Percentiles rank a stretch among this genome's conserved stretches.
phyloP scores from a whole-genome alignment of 768 basidiomycete species.

The Amanita phalloides region DNA sequence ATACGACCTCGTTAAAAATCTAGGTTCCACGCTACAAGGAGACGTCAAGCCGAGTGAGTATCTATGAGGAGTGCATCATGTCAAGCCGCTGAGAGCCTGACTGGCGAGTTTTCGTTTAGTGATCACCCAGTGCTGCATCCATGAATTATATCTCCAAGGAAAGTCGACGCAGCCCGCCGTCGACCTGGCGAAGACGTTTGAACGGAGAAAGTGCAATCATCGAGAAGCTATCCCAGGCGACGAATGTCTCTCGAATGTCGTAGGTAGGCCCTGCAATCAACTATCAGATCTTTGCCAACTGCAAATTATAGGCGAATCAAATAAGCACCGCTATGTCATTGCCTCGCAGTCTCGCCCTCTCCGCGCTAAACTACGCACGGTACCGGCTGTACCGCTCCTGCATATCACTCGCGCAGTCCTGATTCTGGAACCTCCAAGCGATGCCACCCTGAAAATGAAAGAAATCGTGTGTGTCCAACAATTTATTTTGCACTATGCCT shows the following conservation, averaged over 20 bases:
- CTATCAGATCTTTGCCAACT: not conserved
- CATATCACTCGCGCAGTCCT: constrained; percentile 90
- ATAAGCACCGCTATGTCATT: constrained; percentile 89
- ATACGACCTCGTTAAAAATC: constrained; percentile 67
- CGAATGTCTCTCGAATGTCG: constrained; percentile 71
- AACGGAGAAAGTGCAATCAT: constrained; percentile 93
- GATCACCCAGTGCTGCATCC: constrained; percentile 98
- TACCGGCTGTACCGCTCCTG: constrained; percentile 83
- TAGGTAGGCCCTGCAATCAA: constrained; percentile 43
- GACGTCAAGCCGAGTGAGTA: constrained; percentile 84
- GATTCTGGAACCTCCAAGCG: constrained; percentile 85
- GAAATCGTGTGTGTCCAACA: constrained; percentile 30
- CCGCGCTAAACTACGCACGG: constrained; percentile 51
- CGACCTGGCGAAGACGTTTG: constrained; percentile 88
- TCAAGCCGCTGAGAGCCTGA: constrained; percentile 18
- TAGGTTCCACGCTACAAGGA: constrained; percentile 74
- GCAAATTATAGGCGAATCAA: constrained; percentile 49
- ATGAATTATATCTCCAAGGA: constrained; percentile 84
- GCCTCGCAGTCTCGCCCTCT: constrained; percentile 76
- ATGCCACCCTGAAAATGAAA: constrained; percentile 64
- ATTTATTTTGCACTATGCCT: not conserved
- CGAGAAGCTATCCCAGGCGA: constrained; percentile 75
- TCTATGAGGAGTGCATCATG: not conserved
- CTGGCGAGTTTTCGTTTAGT: constrained; percentile 53
- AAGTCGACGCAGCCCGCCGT: constrained; percentile 61